Evolutionary conservation across 2,329 filamentous ascomycete genomes (phyloP).

Genomic region (Ophiognomonia clavigignenti-juglandacearum): DNA sequence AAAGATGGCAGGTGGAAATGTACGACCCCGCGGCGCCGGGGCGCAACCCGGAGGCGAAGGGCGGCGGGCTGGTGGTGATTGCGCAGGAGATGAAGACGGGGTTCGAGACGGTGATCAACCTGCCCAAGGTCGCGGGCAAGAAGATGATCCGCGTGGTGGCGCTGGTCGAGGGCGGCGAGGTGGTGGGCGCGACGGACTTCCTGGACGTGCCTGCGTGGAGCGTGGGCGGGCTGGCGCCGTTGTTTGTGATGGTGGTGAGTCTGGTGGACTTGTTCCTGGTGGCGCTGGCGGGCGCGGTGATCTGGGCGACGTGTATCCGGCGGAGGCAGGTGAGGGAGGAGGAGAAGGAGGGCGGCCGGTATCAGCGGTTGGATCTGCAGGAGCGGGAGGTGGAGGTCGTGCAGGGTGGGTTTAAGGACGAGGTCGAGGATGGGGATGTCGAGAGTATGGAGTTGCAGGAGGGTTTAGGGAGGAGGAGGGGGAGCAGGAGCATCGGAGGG

Average conservation of each 20-base stretch:
- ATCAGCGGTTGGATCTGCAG: not conserved
- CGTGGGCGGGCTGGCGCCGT: constrained; percentile 2
- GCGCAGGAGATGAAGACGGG: constrained; percentile 13
- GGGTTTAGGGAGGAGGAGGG: not conserved
- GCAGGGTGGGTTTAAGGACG: not conserved
- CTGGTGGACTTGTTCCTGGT: constrained; percentile 1
- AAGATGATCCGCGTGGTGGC: constrained; percentile 10
- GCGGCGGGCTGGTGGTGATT: constrained; percentile 7
- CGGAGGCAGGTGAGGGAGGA: not conserved
- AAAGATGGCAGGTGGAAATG: constrained; percentile 17
- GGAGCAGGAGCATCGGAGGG: not conserved
- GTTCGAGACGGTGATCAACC: constrained; percentile 16
- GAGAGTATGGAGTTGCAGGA: constrained; percentile 2
- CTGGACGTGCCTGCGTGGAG: constrained; percentile 8
- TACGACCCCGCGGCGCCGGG: not conserved
- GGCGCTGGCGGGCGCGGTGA: constrained; percentile 4
- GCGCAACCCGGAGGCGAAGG: not conserved
- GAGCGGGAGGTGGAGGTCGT: too few species aligned
- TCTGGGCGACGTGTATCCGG: constrained; percentile 12
- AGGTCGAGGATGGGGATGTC: not conserved
- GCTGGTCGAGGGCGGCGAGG: constrained; percentile 4
- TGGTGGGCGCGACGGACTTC: constrained; percentile 9
- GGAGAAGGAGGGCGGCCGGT: not conserved
- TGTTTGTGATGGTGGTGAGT: constrained; percentile 5
- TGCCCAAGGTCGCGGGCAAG: constrained; percentile 7